These are phyloP conservation scores for Pisolithus thermaeus DNA, from an alignment of 1,284 basidiomycete genomes.

Conservation along the genomic window DNA sequence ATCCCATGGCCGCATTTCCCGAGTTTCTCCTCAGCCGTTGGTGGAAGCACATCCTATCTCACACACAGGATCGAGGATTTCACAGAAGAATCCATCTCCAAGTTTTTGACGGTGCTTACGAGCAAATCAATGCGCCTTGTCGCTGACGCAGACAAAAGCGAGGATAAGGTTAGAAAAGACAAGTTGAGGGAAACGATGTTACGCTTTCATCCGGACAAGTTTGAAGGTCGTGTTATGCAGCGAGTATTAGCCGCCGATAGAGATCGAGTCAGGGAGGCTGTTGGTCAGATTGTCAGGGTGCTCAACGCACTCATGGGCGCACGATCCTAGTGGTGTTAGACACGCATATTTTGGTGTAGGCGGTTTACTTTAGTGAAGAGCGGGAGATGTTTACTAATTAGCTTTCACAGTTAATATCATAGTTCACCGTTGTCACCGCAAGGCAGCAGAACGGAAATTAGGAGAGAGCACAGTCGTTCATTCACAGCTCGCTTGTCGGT, in stretches of 20 bases:
- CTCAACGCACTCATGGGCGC: slow-evolving; percentile 45
- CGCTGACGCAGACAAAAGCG: slow-evolving; percentile 15
- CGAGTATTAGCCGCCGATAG: slow-evolving; percentile 57
- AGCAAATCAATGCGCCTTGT: slow-evolving; percentile 7
- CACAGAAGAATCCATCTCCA: slow-evolving; percentile 50
- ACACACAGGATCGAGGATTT: slow-evolving; percentile 42
- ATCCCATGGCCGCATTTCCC: slow-evolving; percentile 76
- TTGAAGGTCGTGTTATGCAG: slow-evolving; percentile 66
- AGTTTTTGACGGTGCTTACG: slow-evolving; percentile 49
- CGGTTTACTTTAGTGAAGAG: not conserved
- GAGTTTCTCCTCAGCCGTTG: not conserved
- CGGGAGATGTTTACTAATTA: no score
- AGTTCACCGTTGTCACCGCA: no score
- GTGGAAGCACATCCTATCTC: slow-evolving; percentile 6
- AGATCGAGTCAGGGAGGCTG: slow-evolving; percentile 67
- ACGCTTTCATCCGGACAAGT: slow-evolving; percentile 84
- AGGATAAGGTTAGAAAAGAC: slow-evolving; percentile 48
- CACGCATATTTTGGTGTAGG: not conserved
- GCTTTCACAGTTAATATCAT: no score
- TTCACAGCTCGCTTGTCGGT: no score
- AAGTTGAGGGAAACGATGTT: slow-evolving; percentile 67
- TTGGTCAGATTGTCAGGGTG: slow-evolving; percentile 61
- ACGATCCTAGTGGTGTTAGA: slow-evolving; percentile 2
- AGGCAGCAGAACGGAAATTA: no score
- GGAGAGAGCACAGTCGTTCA: no score